Evolutionary conservation across 1,284 basidiomycete genomes (phyloP), one percentile per base, ranked within the genome.

Genomic region (Malassezia sp.): DNA sequence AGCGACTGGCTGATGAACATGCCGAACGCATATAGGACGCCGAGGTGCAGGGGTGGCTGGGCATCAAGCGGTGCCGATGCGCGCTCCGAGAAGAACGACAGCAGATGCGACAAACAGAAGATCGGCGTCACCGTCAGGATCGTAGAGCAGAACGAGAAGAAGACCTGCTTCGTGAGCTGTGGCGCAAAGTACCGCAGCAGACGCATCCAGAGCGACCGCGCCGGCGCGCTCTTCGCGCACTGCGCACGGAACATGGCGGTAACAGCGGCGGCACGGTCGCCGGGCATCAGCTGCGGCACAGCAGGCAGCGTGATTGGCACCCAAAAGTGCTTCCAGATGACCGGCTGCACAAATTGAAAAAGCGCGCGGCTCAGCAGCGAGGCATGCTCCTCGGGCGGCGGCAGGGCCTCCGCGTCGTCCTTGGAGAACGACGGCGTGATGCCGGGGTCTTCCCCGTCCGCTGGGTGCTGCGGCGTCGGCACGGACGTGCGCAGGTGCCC

Each of bases 261-360:
- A n/a, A 64, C 60, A 6, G 59, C 53, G 1, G 75, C 73, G 0
- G 76, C 67, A 18, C 72, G 70, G 58, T 77, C 75, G 49, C 75
- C 75, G 23, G 76, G 73, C 6, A 75, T 63, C 2, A 78, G 62
- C 17, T 74, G 74, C 0, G 76, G 76, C 5, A 77, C 71, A 24
- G 74, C 71, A 10, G 67, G 57, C 29, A 74, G 55, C 7, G 67
- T 70, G 49, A 75, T 68, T 1, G 74, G 71, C 3, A 46, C 63
- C 31, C 59, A 61, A 57, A 72, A 75, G 54, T 75, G 72, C 48
- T 71, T 70, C 51, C 72, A 63, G 15, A 76, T 63, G 34, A 73
- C 61, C 0, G 73, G 56, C 21, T 57, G 56, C 36, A 61, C 50
- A 40, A 65, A 70, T 31, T 56, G 47, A 36, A 67, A 70, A 3